Conservation (phyloP, 208 protist species). For the Porcisia deanei region DNA sequence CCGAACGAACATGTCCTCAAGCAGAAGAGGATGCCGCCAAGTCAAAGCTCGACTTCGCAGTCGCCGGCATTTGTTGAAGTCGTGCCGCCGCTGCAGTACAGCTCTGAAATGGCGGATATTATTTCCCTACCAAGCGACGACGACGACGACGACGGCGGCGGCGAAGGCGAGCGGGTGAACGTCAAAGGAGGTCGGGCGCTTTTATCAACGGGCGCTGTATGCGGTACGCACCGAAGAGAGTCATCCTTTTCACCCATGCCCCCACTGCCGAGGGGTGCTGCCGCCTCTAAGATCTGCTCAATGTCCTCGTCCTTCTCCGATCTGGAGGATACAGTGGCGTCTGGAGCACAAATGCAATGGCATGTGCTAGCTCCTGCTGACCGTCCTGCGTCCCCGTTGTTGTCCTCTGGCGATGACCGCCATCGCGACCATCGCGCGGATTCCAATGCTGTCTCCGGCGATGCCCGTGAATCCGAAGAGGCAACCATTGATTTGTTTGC, state of each 20-base stretch:
- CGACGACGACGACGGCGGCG: constrained; percentile 5
- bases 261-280: background rate
- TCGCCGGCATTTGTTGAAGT: background rate
- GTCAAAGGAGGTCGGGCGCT: background rate
- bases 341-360: constrained; percentile 22
- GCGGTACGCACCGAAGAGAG: no score
- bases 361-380: constrained; percentile 5
- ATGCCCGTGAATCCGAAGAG: background rate
- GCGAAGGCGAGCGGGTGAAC: background rate
- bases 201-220: background rate
- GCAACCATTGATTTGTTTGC: constrained; percentile 18
- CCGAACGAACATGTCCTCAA: background rate
- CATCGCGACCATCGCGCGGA: background rate
- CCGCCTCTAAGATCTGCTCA: background rate
- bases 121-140: constrained; percentile 13
- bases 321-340: constrained; percentile 17
- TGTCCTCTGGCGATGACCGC: background rate
- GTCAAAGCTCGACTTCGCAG: background rate
- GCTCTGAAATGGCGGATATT: constrained; percentile 3
- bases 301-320: constrained; percentile 36
- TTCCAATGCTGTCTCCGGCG: background rate
- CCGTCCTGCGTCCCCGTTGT: background rate
- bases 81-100: background rate
- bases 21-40: background rate
- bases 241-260: background rate